phyloP scores from a whole-genome alignment of 352 stramenopile genomes.

The Phytophthora sansomeana region DNA sequence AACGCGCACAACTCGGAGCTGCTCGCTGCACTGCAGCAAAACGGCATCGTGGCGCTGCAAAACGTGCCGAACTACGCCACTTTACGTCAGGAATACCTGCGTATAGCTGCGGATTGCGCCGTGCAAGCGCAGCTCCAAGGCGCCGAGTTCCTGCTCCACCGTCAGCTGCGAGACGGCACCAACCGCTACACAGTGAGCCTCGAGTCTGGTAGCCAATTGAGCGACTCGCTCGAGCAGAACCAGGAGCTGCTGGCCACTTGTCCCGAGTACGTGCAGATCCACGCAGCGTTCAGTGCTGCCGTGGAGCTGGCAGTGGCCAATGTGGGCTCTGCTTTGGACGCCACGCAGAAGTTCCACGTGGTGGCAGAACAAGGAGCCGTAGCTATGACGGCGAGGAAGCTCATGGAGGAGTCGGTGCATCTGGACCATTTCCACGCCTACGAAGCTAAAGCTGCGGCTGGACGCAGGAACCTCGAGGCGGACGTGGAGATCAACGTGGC shows the following conservation, averaged over 20 bases:
- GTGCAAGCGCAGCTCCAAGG: conserved; percentile 55
- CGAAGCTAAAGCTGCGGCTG: conserved; percentile 42
- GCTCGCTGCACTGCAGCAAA: conserved; percentile 60
- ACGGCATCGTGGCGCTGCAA: conserved; percentile 80
- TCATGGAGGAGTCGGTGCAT: conserved; percentile 76
- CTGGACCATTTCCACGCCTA: conserved; percentile 88
- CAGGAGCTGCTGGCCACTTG: conserved; percentile 56
- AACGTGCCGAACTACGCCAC: conserved; percentile 70
- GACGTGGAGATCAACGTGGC: conserved; percentile 30
- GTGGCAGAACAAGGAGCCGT: conserved; percentile 37
- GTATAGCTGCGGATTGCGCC: conserved; percentile 63
- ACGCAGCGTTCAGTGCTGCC: conserved; percentile 62
- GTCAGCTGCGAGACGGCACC: conserved; percentile 73
- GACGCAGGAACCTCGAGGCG: conserved; percentile 5
- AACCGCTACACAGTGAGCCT: conserved; percentile 80
- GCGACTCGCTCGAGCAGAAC: conserved; percentile 35
- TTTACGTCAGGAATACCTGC: conserved; percentile 63
- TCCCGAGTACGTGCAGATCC: conserved; percentile 60
- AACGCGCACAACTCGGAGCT: conserved; percentile 49
- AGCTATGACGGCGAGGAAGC: conserved; percentile 57
- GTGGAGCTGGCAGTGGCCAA: conserved; percentile 66
- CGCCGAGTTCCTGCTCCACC: conserved; percentile 74
- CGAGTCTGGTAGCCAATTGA: conserved; percentile 56
- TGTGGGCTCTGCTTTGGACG: conserved; percentile 66
- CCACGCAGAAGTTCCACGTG: conserved; percentile 60